Evolutionary conservation across 306 rosid genomes (phyloP).

Genomic region (Prunus mongolica): DNA sequence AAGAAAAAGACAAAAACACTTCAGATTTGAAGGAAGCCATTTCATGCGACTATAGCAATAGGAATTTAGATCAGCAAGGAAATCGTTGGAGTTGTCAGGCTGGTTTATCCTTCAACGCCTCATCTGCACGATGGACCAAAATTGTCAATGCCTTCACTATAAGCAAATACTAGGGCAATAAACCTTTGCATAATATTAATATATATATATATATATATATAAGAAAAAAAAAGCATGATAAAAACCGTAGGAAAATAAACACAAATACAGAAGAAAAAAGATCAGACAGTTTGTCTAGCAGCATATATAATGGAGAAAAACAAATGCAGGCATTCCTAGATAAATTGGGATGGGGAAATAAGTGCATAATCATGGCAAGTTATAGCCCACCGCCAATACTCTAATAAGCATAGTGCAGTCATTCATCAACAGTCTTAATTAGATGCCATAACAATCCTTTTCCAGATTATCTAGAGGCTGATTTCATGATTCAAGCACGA

Average conservation of each 20-base stretch:
- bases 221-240: background rate
- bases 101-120: slow-evolving; percentile 6
- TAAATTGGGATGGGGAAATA: background rate
- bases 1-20: background rate
- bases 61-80: background rate
- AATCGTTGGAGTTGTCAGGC: background rate
- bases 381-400: background rate
- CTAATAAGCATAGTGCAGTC: background rate
- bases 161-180: background rate
- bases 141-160: background rate
- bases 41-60: background rate
- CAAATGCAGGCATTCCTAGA: background rate
- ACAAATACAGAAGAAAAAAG: background rate
- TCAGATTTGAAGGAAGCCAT: background rate
- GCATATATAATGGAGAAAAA: background rate
- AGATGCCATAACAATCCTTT: background rate
- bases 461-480: background rate
- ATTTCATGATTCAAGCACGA: background rate
- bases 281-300: background rate
- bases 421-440: background rate
- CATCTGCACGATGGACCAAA: background rate
- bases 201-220: background rate
- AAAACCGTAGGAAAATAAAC: background rate
- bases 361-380: background rate
- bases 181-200: background rate